Conservation (phyloP, 495 filamentous ascomycete species). For the Xanthoparmelia taractica region DNA sequence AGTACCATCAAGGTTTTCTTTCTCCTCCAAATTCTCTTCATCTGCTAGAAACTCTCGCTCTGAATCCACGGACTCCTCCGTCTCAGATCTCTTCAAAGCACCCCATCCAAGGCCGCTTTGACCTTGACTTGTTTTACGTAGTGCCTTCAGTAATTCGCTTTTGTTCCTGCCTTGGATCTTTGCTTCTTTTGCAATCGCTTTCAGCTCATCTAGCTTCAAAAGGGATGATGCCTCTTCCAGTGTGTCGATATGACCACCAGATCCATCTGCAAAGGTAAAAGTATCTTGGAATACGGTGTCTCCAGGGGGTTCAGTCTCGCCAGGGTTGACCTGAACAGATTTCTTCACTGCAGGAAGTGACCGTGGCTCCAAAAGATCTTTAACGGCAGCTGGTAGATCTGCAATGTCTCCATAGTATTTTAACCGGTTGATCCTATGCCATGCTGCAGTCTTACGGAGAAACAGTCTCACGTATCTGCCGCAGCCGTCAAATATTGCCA, state of each 20-base stretch:
- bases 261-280: slow-evolving; percentile 76
- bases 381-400: slow-evolving; percentile 57
- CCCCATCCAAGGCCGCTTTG: slow-evolving; percentile 64
- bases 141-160: slow-evolving; percentile 61
- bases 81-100: slow-evolving; percentile 46
- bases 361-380: slow-evolving; percentile 43
- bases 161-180: slow-evolving; percentile 89
- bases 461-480: slow-evolving; percentile 83
- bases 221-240: slow-evolving; percentile 81
- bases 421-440: slow-evolving; percentile 76
- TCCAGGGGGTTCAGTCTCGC: slow-evolving; percentile 40
- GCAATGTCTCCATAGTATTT: slow-evolving; percentile 77
- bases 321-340: slow-evolving; percentile 35
- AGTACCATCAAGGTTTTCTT: slow-evolving; percentile 26
- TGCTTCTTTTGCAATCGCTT: slow-evolving; percentile 73
- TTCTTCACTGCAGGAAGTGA: slow-evolving; percentile 35
- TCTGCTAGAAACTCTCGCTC: slow-evolving; percentile 21
- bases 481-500: slow-evolving; percentile 13
- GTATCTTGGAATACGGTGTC: slow-evolving; percentile 40
- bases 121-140: slow-evolving; percentile 61
- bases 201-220: slow-evolving; percentile 78
- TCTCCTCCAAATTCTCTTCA: slow-evolving; percentile 23
- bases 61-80: slow-evolving; percentile 34
- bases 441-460: slow-evolving; percentile 85
- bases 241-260: slow-evolving; percentile 60